Evolutionary conservation across 2,329 filamentous ascomycete genomes (phyloP).

Genomic region (Magnaporthiopsis incrustans): DNA sequence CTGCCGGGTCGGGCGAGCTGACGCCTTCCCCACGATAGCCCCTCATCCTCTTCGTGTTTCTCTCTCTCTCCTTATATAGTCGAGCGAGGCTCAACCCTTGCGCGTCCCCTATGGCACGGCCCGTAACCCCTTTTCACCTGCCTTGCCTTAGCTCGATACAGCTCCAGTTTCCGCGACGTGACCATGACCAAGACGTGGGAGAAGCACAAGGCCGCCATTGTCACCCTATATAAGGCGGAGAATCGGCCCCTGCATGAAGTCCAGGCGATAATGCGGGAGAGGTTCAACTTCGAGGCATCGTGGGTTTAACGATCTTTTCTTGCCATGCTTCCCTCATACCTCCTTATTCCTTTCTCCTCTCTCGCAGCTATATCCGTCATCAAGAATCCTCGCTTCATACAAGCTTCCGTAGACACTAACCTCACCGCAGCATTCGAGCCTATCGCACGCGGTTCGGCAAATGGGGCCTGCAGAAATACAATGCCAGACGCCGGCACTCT

Average conservation of each 20-base stretch:
- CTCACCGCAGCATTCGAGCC: conserved; percentile 25
- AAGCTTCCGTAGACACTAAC: not conserved
- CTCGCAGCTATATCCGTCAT: not conserved
- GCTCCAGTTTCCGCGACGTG: not conserved
- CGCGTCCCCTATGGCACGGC: not conserved
- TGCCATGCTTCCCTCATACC: not conserved
- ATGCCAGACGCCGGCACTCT: conserved; percentile 21
- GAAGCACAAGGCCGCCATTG: conserved; percentile 26
- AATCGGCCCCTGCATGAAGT: conserved; percentile 32
- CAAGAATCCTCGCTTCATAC: not conserved
- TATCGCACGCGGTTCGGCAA: conserved; percentile 39
- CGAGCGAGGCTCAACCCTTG: not conserved
- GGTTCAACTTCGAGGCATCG: conserved; percentile 28
- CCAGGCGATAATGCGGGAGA: conserved; percentile 27
- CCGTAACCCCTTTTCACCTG: not conserved
- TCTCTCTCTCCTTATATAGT: not conserved
- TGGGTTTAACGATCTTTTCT: conserved; percentile 18
- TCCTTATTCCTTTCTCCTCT: not conserved
- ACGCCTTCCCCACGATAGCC: not conserved
- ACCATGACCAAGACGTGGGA: conserved; percentile 38
- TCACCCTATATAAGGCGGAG: conserved; percentile 31
- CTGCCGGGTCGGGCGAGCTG: not conserved
- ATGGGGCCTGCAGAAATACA: conserved; percentile 41
- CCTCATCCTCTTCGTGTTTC: not conserved
- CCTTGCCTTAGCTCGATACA: not conserved